Evolutionary conservation across 441 rosid species (phyloP).

Genomic region (Erodium chrysanthum): DNA sequence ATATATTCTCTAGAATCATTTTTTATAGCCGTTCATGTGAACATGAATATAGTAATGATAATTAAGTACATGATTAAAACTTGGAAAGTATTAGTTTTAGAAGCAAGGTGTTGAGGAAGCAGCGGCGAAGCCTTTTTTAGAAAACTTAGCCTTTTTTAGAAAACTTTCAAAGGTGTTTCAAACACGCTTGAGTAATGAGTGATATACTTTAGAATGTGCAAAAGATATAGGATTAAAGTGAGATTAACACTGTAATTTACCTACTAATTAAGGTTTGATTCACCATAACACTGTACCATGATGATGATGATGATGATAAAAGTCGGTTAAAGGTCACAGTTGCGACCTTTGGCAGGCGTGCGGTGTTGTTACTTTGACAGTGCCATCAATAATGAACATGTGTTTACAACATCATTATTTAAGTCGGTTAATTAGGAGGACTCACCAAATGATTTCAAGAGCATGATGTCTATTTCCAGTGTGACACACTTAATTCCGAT

Average conservation of each 20-base stretch:
- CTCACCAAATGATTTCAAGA: too few species aligned
- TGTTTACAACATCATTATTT: too few species aligned
- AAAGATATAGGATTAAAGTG: neutral
- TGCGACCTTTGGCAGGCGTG: too few species aligned
- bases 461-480: too few species aligned
- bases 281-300: neutral
- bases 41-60: neutral
- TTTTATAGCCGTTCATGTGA: neutral
- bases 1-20: too few species aligned
- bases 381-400: too few species aligned
- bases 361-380: too few species aligned
- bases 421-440: too few species aligned
- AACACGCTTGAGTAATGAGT: neutral
- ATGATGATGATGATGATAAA: neutral
- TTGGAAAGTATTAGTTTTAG: too few species aligned
- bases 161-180: neutral
- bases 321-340: too few species aligned
- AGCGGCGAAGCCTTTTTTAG: neutral
- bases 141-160: neutral
- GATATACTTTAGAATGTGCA: neutral
- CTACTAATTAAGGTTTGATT: neutral
- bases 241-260: neutral
- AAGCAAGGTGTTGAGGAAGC: neutral
- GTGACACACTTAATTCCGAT: too few species aligned
- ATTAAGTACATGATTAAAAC: neutral